Evolutionary conservation across 106 monocot species (phyloP), one percentile per base, ranked within the genome.

Genomic region (Allium fistulosum): DNA sequence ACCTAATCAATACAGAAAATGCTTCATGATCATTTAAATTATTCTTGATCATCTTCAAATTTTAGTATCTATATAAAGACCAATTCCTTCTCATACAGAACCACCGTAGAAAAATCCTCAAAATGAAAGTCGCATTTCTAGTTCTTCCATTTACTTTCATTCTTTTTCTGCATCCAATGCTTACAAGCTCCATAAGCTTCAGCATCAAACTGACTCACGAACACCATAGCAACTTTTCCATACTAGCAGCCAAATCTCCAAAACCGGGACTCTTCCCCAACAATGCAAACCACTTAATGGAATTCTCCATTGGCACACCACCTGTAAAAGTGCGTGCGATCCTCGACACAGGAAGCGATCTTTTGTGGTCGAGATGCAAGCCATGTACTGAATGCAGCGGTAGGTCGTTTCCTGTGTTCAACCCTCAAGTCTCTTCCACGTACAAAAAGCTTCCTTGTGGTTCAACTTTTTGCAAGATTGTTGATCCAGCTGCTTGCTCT

Each of bases 271-370:
- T 55, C 6, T 12, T 55, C 4, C 53, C 53, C 6, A 55, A 8
- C 53, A 55, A 55, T 15, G 62, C 28, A 6, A 57, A 69, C 7
- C 52, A 69, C 46, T 3, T 57, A 14, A 56, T 69, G 13, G 46
- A 55, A 18, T 69, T 57, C 28, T 15, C 17, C 14, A 57, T 69
- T 27, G 69, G 69, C 17, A 57, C 53, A 2, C 69, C 69, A 1
- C 69, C 69, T 16, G 13, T 57, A 14, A 4, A 10, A 5, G 26
- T 69, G 57, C 14, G 9, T 10, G 69, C 18, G 26, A 46, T 53
- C 6, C 4, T 63, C 7, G 72, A 72, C 63, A 72, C 72, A n/a
- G 72, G 63, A 51, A 72, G 63, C 63, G 72, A 72, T 49, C 72
- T 72, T 46, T 17, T 63, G 27, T 72, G 72, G 63, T 27, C 53